phyloP scores from a whole-genome alignment of 75 land plant genomes.

The Pseudotsuga menziesii region DNA sequence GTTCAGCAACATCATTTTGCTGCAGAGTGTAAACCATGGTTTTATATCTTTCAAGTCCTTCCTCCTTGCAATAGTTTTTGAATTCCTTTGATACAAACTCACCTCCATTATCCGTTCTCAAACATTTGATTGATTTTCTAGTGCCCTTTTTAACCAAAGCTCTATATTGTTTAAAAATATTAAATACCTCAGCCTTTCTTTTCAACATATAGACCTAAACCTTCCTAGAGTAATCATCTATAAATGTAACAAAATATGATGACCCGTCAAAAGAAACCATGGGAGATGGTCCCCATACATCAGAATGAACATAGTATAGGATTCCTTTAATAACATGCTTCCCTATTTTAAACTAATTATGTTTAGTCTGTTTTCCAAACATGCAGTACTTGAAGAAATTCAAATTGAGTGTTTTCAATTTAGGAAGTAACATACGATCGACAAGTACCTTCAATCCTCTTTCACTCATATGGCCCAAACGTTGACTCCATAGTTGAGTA shows the following conservation, averaged over 20 bases:
- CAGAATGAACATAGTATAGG: background rate
- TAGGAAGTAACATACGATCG: background rate
- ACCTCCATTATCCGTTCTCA: background rate
- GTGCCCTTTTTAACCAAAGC: background rate
- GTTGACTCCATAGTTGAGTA: background rate
- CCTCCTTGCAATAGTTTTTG: background rate
- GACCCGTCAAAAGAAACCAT: background rate
- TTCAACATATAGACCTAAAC: background rate
- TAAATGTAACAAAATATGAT: background rate
- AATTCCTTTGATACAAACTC: background rate
- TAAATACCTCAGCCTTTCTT: background rate
- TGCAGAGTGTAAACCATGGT: background rate
- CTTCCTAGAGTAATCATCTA: background rate
- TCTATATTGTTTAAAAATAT: background rate
- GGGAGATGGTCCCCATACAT: background rate
- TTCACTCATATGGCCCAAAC: slow-evolving; percentile 4
- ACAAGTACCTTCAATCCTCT: background rate
- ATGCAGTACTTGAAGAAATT: background rate
- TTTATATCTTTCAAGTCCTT: background rate
- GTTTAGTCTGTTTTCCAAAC: too few species aligned
- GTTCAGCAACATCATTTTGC: background rate
- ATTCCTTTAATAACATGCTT: background rate
- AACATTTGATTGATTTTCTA: background rate
- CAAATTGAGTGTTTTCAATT: background rate
- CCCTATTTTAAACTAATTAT: background rate